Conservation (phyloP, 2,329 filamentous ascomycete genomes). For the Curvularia sp. region DNA sequence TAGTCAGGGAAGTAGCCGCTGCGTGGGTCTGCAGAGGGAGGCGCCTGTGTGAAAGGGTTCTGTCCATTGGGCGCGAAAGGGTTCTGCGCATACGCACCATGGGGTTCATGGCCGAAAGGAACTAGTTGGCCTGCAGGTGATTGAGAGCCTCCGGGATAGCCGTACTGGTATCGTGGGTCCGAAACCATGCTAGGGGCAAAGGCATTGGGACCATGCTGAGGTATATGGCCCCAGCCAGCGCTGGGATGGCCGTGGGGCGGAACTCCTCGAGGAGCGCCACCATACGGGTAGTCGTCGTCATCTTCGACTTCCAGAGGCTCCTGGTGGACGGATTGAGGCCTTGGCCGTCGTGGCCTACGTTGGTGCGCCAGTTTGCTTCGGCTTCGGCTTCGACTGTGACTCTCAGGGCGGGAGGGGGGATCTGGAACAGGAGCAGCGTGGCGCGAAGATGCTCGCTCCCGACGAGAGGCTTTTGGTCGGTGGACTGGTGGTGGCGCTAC, state of each 20-base stretch:
- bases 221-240: slow-evolving; percentile 48
- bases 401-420: slow-evolving; percentile 44
- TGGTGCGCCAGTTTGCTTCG: slow-evolving; percentile 42
- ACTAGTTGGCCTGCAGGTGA: slow-evolving; percentile 42
- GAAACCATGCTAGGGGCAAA: slow-evolving; percentile 52
- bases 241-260: slow-evolving; percentile 47
- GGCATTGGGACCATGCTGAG: slow-evolving; percentile 42
- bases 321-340: slow-evolving; percentile 48
- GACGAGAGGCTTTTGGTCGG: slow-evolving; percentile 46
- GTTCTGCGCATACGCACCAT: slow-evolving; percentile 43
- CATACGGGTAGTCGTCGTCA: slow-evolving; percentile 55
- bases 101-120: slow-evolving; percentile 48
- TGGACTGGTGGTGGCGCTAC: slow-evolving; percentile 48
- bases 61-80: slow-evolving; percentile 39
- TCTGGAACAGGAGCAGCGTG: slow-evolving; percentile 43
- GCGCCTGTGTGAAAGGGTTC: slow-evolving; percentile 36
- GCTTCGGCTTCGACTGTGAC: slow-evolving; percentile 44
- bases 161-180: slow-evolving; percentile 38
- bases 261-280: slow-evolving; percentile 28
- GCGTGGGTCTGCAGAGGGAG: slow-evolving; percentile 27
- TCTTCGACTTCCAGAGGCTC: slow-evolving; percentile 55
- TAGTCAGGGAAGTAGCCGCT: slow-evolving; percentile 49
- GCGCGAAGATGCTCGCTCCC: slow-evolving; percentile 49
- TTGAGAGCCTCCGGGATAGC: slow-evolving; percentile 31
- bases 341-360: slow-evolving; percentile 40